Conservation (phyloP, 495 filamentous ascomycete species). For the Penicillium mononematosum region DNA sequence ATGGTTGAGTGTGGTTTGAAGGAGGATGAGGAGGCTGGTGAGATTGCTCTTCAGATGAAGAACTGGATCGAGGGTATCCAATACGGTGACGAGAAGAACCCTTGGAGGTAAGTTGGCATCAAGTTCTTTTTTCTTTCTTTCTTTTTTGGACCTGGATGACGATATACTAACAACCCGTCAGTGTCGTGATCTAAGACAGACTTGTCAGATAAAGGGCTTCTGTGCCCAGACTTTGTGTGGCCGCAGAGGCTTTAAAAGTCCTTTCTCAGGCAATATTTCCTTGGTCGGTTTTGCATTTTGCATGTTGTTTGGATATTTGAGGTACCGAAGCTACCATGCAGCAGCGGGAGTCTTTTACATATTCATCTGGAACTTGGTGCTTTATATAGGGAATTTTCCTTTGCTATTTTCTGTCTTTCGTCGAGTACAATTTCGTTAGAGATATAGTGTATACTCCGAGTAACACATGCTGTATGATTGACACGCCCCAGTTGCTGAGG, state of each 20-base stretch:
- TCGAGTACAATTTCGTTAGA: background rate
- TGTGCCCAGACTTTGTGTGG: conserved; percentile 4
- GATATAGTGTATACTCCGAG: background rate
- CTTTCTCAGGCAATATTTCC: background rate
- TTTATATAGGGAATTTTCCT: conserved; percentile 6
- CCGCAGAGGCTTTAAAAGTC: conserved; percentile 4
- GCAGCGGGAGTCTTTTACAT: background rate
- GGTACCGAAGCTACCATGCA: background rate
- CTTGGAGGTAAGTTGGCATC: conserved; percentile 62
- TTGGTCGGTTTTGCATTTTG: conserved; percentile 8
- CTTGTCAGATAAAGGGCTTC: conserved; percentile 1
- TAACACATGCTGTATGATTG: background rate
- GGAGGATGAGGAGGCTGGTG: conserved; percentile 79
- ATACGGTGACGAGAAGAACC: conserved; percentile 87
- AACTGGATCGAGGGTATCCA: conserved; percentile 93
- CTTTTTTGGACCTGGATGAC: background rate
- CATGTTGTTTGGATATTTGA: background rate
- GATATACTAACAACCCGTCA: conserved; percentile 22
- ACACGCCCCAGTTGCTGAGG: background rate
- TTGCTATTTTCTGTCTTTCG: background rate
- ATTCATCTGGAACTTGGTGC: conserved; percentile 6
- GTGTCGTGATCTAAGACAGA: conserved; percentile 30
- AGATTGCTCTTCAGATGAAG: conserved; percentile 83
- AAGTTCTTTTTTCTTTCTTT: no score
- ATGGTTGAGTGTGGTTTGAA: conserved; percentile 75